Evolutionary conservation across 345 rosid species (phyloP).

Genomic region (Murraya paniculata): DNA sequence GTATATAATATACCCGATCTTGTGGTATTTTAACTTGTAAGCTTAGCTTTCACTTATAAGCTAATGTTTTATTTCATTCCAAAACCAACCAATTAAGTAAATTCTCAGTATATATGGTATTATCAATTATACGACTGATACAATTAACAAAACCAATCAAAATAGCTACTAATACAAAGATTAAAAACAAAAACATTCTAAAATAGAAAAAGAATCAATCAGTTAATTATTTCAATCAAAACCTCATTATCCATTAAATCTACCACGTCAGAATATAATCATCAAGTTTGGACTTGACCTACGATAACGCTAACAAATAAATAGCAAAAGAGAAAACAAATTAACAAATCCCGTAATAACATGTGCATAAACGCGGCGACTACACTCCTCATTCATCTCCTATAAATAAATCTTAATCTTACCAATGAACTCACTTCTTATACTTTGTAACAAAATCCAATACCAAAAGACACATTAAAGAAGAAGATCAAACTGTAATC

Average conservation of each 20-base stretch:
- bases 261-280: constrained; percentile 6
- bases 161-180: too few species aligned
- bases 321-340: background rate
- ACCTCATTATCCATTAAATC: background rate
- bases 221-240: background rate
- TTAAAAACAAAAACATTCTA: background rate
- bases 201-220: background rate
- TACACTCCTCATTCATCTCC: background rate
- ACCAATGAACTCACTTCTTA: too few species aligned
- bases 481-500: background rate
- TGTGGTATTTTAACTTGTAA: too few species aligned
- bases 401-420: too few species aligned
- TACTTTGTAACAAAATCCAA: too few species aligned
- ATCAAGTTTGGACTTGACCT: constrained; percentile 1
- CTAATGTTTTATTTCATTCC: too few species aligned
- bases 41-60: too few species aligned
- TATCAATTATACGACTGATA: too few species aligned
- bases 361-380: background rate
- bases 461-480: background rate
- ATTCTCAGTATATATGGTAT: too few species aligned
- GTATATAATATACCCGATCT: too few species aligned
- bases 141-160: too few species aligned
- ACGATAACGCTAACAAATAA: background rate
- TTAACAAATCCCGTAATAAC: background rate
- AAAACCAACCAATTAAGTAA: too few species aligned